Evolutionary conservation across 768 basidiomycete genomes (phyloP).

Genomic region (Lactifluus volemus): DNA sequence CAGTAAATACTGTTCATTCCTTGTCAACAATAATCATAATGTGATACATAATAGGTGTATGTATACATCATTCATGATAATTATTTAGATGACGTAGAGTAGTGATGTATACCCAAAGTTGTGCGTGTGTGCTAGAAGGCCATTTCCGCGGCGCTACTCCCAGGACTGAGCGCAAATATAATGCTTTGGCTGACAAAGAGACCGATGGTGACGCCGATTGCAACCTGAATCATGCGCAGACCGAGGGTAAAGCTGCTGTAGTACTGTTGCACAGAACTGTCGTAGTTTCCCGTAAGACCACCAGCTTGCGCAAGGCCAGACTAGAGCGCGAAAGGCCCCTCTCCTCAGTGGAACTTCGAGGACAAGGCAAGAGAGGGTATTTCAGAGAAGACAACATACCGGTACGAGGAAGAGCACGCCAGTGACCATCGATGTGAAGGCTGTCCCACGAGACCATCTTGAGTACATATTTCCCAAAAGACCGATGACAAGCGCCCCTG

Average conservation of each 20-base stretch:
- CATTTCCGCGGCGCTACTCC: slow-evolving; percentile 67
- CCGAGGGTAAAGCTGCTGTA: slow-evolving; percentile 74
- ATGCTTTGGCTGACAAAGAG: slow-evolving; percentile 73
- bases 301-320: slow-evolving; percentile 72
- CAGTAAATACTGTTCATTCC: neutral
- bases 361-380: neutral
- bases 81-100: slow-evolving; percentile 13
- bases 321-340: slow-evolving; percentile 28
- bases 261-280: slow-evolving; percentile 57
- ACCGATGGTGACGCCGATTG: slow-evolving; percentile 79
- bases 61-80: slow-evolving; percentile 11
- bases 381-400: slow-evolving; percentile 36
- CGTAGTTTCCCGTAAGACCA: slow-evolving; percentile 53
- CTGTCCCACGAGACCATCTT: slow-evolving; percentile 64
- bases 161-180: slow-evolving; percentile 68
- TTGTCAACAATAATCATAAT: slow-evolving; percentile 4
- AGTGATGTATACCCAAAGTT: neutral
- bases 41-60: slow-evolving; percentile 9
- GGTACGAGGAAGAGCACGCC: slow-evolving; percentile 89
- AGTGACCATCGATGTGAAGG: slow-evolving; percentile 88
- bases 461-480: slow-evolving; percentile 79
- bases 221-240: slow-evolving; percentile 74
- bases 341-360: neutral
- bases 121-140: slow-evolving; percentile 43
- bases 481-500: slow-evolving; percentile 72